Evolutionary conservation across 2,329 filamentous ascomycete genomes (phyloP).

Genomic region (Tolypocladium inflatum): DNA sequence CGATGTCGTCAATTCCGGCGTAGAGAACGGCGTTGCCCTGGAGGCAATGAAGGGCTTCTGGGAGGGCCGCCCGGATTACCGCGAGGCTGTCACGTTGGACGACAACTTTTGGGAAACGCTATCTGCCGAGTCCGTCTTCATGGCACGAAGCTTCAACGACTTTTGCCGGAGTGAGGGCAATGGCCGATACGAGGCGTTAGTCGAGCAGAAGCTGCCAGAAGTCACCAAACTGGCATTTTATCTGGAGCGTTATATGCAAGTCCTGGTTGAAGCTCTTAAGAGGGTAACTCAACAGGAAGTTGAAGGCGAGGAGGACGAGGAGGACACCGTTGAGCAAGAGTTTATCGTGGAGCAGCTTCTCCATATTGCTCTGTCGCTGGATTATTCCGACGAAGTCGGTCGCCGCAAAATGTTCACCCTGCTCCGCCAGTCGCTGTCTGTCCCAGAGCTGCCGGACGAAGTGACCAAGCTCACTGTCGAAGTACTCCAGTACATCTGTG

Average conservation of each 20-base stretch:
- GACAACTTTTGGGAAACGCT: slow-evolving; percentile 73
- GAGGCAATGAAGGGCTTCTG: slow-evolving; percentile 96
- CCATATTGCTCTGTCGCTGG: slow-evolving; percentile 81
- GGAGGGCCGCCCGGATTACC: slow-evolving; percentile 80
- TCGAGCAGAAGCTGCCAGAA: slow-evolving; percentile 92
- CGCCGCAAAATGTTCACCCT: slow-evolving; percentile 92
- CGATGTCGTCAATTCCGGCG: slow-evolving; percentile 81
- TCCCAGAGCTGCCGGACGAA: slow-evolving; percentile 83
- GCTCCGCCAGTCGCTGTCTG: slow-evolving; percentile 74
- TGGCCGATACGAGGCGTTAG: slow-evolving; percentile 61
- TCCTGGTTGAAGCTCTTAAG: slow-evolving; percentile 54
- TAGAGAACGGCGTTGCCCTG: slow-evolving; percentile 80
- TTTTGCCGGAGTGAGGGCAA: slow-evolving; percentile 72
- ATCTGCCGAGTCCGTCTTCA: slow-evolving; percentile 78
- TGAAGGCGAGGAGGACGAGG: slow-evolving; percentile 58
- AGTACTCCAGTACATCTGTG: slow-evolving; percentile 74
- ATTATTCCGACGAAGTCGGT: slow-evolving; percentile 96
- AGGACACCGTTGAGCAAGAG: slow-evolving; percentile 81
- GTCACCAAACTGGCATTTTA: slow-evolving; percentile 86
- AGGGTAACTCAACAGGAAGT: slow-evolving; percentile 44
- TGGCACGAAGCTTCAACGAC: slow-evolving; percentile 87
- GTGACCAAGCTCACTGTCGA: slow-evolving; percentile 82
- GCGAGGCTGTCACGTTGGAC: slow-evolving; percentile 61
- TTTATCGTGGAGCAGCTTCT: slow-evolving; percentile 94
- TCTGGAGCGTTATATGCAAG: slow-evolving; percentile 69